Evolutionary conservation across 208 protist species (phyloP), one percentile per base, ranked within the genome.

Genomic region (Zelonia costaricensis): DNA sequence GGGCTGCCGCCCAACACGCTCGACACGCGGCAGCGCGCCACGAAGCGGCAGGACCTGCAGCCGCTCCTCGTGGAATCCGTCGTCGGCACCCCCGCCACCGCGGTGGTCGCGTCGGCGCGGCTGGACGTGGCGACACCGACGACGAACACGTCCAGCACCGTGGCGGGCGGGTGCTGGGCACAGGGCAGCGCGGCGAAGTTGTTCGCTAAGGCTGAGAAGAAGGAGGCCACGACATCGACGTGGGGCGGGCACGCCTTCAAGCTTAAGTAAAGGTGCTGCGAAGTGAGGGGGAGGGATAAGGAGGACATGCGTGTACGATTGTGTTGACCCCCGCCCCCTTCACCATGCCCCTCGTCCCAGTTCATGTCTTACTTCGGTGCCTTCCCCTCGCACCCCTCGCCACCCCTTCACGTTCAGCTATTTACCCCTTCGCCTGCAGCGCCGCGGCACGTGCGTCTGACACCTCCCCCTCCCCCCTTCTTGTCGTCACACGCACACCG

Each of bases 1-100:
- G 83, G 83, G 16, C 68, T 78, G 70, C 69, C 66, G 43, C 79
- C 83, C 47, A 90, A 76, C 69, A 64, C 87, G 9, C 75, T 91
- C 46, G 79, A 88, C 18, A 89, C 84, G 16, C 84, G 78, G 12
- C 83, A 92, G 64, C 76, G 83, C 5, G 83, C 83, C 23, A 89
- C 85, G 18, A 91, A 89, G 77, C 53, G 62, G 62, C 65, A 77
- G 33, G 67, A 72, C 15, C 25, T 76, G 54, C 56, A 76, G 62
- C 33, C 58, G 25, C 52, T 64, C 13, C 39, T 73, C 5, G 42
- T 63, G 12, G 52, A 61, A 39, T 35, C 66, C 23, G 43, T 16
- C 9, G 51, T 15, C n/a, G 53, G 4, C 18, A 45, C 12, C 0
- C 28, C 43, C 5, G 46, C 33, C 25, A 27, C 55, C 13, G 35